phyloP scores from a whole-genome alignment of 148 eudicot genomes.

The Amaranthus palmeri region DNA sequence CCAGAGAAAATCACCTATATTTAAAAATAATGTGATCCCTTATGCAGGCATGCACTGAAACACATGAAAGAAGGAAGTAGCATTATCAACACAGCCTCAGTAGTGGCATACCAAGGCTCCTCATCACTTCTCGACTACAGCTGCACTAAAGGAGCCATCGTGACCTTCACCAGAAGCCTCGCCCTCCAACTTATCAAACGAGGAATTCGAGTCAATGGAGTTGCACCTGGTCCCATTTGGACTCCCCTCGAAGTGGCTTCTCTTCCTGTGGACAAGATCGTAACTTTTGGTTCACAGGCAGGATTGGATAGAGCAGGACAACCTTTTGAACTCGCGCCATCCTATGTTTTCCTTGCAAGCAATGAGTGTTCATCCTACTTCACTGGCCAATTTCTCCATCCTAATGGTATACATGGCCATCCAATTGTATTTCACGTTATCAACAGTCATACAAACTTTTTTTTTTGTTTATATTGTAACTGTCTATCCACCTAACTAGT shows the following conservation, averaged over 20 bases:
- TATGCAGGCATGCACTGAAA: conserved; percentile 29
- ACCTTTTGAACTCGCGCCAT: conserved; percentile 50
- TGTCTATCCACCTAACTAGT: background rate
- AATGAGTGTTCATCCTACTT: conserved; percentile 45
- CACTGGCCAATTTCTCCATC: conserved; percentile 55
- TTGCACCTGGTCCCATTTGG: conserved; percentile 56
- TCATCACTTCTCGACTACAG: conserved; percentile 38
- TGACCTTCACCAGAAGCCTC: conserved; percentile 33
- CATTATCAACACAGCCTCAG: conserved; percentile 50
- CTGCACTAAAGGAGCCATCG: conserved; percentile 33
- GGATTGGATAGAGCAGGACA: conserved; percentile 43
- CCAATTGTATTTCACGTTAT: background rate
- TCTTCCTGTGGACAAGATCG: conserved; percentile 18
- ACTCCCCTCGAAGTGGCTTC: conserved; percentile 42
- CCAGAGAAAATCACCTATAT: background rate
- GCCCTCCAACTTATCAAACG: conserved; percentile 29
- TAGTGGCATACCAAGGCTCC: conserved; percentile 24
- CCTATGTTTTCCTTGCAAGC: conserved; percentile 49
- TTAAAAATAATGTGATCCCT: background rate
- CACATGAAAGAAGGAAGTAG: conserved; percentile 38
- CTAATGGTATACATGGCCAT: conserved; percentile 33
- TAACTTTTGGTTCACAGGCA: conserved; percentile 20
- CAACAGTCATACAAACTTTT: background rate
- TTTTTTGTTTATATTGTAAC: background rate
- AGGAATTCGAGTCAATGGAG: conserved; percentile 55